Evolutionary conservation across 2,329 filamentous ascomycete species (phyloP), one percentile per base, ranked within the genome.

Genomic region (Coniochaeta sp.): DNA sequence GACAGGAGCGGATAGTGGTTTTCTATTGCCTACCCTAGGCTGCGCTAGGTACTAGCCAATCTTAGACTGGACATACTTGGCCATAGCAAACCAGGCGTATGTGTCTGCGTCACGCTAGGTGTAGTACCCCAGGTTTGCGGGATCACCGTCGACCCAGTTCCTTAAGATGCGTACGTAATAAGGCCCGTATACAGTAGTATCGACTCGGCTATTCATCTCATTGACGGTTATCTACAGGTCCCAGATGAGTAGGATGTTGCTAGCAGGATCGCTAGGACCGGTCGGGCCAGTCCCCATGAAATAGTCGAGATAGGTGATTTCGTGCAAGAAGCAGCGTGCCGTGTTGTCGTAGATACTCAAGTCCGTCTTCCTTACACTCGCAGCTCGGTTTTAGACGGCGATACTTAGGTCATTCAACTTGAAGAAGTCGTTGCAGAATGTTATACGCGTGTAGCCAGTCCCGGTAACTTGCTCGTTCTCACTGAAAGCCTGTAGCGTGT

Each of bases 391-490:
- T 12, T 44, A 9, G 42, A 44, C 42, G 42, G 42, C 42, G 42
- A 44, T 12, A 22, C 42, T 44, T 4, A 44, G 42, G 42, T 44
- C 42, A 4, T 44, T 44, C 42, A 57, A 57, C 34, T 38, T 38
- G 55, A 57, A 57, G 55, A 57, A 57, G 55, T 38, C n/a, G 32
- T 57, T 42, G n/a, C 55, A 57, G 36, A 57, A 57, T 12, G 55
- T 57, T 9, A 57, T 57, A 26, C 55, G 55, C 19, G 12, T 26
- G 36, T 57, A 57, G 28, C 55, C 34, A 12, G 32, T 44, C 42
- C 42, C 42, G 14, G 42, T 44, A n/a, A 12, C 17, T 4, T 4
- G 12, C 42, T 44, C 6, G 42, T 44, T 44, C 4, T 44, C 42
- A 12, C 42, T 44, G 19, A 22, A 44, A 44, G 42, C 42, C 42